phyloP scores from a whole-genome alignment of 2,329 filamentous ascomycete genomes.

The Aureobasidium sp. region DNA sequence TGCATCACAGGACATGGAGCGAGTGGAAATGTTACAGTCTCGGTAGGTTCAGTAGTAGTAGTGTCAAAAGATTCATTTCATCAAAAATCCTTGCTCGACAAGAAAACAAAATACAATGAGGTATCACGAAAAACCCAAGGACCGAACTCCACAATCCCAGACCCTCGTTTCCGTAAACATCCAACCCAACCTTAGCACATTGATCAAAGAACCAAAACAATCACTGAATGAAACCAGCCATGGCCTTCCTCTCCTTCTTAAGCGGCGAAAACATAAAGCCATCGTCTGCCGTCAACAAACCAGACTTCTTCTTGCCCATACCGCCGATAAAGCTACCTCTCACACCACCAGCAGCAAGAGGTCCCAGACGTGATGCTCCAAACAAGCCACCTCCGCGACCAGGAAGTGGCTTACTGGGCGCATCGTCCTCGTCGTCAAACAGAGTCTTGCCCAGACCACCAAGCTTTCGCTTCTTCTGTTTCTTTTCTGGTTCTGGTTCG shows the following conservation, averaged over 20 bases:
- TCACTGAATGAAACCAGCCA: conserved; percentile 17
- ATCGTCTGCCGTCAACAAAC: conserved; percentile 28
- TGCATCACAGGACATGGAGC: too few species aligned
- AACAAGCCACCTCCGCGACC: conserved; percentile 25
- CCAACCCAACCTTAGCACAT: background rate
- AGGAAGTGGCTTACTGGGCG: conserved; percentile 22
- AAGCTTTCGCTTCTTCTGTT: conserved; percentile 31
- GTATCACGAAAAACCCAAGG: background rate
- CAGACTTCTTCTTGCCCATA: conserved; percentile 20
- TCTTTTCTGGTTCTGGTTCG: conserved; percentile 27
- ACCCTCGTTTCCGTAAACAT: background rate
- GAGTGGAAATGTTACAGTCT: too few species aligned
- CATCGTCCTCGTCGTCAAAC: conserved; percentile 35
- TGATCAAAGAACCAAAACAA: background rate
- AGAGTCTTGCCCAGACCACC: conserved; percentile 33
- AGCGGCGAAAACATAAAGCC: conserved; percentile 33
- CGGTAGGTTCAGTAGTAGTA: background rate
- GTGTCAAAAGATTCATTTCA: background rate
- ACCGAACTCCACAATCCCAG: background rate
- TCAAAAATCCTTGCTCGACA: background rate
- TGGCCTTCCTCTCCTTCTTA: conserved; percentile 23
- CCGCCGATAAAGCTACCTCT: conserved; percentile 17
- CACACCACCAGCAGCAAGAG: conserved; percentile 25
- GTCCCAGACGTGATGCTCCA: conserved; percentile 26
- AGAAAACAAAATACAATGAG: background rate